Percentiles rank a stretch among this genome's conserved stretches.
These are phyloP conservation scores for Cantharellus anzutake DNA, from an alignment of 768 basidiomycete species.

Conservation along the genomic window DNA sequence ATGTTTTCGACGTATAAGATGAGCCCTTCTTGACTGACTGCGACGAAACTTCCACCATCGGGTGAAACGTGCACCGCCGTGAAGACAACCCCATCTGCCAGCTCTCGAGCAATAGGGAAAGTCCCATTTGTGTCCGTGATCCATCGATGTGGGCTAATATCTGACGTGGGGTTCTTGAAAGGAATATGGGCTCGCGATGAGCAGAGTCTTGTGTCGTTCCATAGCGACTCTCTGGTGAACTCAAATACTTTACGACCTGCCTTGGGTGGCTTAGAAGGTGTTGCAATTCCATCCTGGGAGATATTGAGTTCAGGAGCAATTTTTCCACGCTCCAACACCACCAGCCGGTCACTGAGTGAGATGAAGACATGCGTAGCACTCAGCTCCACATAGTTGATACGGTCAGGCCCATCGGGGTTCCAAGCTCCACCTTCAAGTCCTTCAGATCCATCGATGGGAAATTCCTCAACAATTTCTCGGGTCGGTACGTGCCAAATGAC, in stretches of 20 bases:
- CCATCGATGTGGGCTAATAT: not conserved
- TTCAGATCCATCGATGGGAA: conserved; percentile 12
- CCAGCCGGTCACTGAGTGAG: conserved; percentile 28
- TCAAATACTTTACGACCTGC: not conserved
- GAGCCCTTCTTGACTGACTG: conserved; percentile 11
- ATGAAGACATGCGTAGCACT: conserved; percentile 38
- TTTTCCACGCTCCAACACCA: conserved; percentile 23
- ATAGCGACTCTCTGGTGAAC: not conserved
- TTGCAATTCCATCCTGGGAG: not conserved
- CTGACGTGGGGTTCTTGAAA: not conserved
- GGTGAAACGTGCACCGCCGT: conserved; percentile 21
- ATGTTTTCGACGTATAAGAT: conserved; percentile 21
- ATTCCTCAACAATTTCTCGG: conserved; percentile 28
- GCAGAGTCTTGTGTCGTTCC: not conserved
- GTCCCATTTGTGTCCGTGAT: not conserved
- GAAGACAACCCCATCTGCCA: not conserved
- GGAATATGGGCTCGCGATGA: not conserved
- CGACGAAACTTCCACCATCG: conserved; percentile 19
- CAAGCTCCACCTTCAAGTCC: not conserved
- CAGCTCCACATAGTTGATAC: conserved; percentile 48
- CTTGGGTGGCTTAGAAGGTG: not conserved
- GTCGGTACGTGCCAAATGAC: conserved; percentile 47
- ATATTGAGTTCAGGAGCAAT: not conserved
- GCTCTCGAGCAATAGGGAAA: not conserved
- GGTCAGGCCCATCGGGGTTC: conserved; percentile 14